Evolutionary conservation across 2,329 filamentous ascomycete genomes (phyloP), one percentile per base, ranked within the genome.

Genomic region (Graphiopsis chlorocephala): DNA sequence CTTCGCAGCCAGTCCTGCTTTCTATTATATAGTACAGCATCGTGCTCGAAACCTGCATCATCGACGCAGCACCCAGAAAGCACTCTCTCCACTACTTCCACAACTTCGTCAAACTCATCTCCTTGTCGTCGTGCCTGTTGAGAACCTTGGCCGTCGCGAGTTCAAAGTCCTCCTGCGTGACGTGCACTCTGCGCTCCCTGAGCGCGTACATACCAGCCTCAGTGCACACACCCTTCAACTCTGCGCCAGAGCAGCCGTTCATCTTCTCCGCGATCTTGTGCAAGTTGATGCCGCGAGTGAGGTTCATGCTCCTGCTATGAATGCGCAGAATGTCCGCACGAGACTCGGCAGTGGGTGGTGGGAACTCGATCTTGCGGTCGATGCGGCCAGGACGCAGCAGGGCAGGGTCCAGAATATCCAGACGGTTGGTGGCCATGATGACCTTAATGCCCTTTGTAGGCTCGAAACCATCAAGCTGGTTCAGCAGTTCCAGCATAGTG

Each of bases 231-330:
- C 95, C 95, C 87, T 99, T 99, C 72, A 99, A 81, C 81, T 99
- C 95, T 63, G 95, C 95, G 67, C 95, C 95, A 3, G 93, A 97
- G 80, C 95, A 99, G 60, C 95, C 95, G 75, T 97, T 97, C 95
- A 99, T 99, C 87, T 98, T 98, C 84, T 99, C 95, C 31, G 95
- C 95, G 73, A 98, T 96, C 88, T 99, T 99, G 74, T 87, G 96
- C 70, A 99, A 83, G 81, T 99, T 96, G 83, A 99, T 98, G 61
- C 95, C 95, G 75, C 95, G 88, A 15, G 95, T 99, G 73, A 99
- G 80, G 81, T 99, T 99, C 95, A 99, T 99, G 81, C 93, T 97
- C 73, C 95, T 88, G 72, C 91, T 96, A 83, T 99, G 95, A 74
- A 99, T 99, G 71, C 95, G 90, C 71, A 99, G 85, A 82, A 99